A percentile compares a stretch with the other conserved stretches of the same genome.
phyloP scores from a whole-genome alignment of 768 basidiomycete species.

The Strobilomyces confusus region DNA sequence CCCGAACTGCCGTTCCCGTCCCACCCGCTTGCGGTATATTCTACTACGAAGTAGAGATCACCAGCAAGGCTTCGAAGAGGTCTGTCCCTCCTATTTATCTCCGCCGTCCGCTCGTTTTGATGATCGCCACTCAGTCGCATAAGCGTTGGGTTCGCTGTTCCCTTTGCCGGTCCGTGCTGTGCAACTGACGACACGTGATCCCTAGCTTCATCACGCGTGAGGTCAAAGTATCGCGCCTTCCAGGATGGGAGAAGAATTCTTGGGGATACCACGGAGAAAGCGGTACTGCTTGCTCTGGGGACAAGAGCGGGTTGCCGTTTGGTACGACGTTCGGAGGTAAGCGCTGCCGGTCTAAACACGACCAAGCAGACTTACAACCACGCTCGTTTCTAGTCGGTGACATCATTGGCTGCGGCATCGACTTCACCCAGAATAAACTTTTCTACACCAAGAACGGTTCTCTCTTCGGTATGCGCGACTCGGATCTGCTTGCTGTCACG shows the following conservation, averaged over 20 bases:
- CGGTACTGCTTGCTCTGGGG: conserved; percentile 71
- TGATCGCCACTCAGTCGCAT: conserved; percentile 51
- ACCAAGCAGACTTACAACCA: background rate
- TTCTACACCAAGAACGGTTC: conserved; percentile 91
- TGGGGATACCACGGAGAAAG: conserved; percentile 96
- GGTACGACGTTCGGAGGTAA: conserved; percentile 79
- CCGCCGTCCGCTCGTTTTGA: conserved; percentile 14
- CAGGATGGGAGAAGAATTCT: conserved; percentile 81
- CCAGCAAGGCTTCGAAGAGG: conserved; percentile 80
- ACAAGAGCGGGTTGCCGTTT: conserved; percentile 67
- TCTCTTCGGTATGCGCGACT: conserved; percentile 48
- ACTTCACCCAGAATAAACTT: conserved; percentile 73
- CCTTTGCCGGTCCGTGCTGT: background rate
- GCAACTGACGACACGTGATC: conserved; percentile 11
- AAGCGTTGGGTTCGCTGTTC: conserved; percentile 63
- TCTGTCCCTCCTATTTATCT: conserved; percentile 31
- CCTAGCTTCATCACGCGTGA: conserved; percentile 62
- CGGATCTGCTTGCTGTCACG: conserved; percentile 2
- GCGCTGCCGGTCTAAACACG: conserved; percentile 23
- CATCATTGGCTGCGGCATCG: conserved; percentile 87
- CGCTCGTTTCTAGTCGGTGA: conserved; percentile 61
- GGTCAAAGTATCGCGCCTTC: conserved; percentile 68
- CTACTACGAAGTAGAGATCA: conserved; percentile 88
- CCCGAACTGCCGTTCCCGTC: conserved; percentile 71
- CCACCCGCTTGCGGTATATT: conserved; percentile 88